These are phyloP conservation scores for Discostella pseudostelligera DNA, from an alignment of 108 stramenopile species.

Conservation along the genomic window DNA sequence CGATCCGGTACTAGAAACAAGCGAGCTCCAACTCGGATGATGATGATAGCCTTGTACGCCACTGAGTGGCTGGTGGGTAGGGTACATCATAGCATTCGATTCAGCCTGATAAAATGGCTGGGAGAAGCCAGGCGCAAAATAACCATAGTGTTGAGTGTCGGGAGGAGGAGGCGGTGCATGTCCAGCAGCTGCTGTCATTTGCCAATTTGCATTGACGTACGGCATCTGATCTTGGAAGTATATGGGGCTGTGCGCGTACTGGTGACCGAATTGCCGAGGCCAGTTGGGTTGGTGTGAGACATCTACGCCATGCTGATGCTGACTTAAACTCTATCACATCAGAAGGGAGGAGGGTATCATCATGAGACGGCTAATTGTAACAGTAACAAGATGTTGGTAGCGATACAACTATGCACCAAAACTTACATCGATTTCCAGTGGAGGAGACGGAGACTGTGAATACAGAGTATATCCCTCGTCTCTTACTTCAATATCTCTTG, in stretches of 20 bases:
- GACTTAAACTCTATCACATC: too few relatives aligned
- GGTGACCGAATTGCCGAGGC: not conserved
- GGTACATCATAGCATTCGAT: not conserved
- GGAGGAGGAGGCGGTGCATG: not conserved
- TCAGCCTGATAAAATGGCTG: not conserved
- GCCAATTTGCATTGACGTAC: not conserved
- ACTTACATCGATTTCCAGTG: too few relatives aligned
- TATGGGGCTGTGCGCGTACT: slow-evolving; percentile 2
- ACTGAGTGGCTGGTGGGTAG: not conserved
- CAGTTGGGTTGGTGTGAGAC: not conserved
- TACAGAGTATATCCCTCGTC: too few relatives aligned
- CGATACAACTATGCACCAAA: too few relatives aligned
- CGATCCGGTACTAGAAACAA: not conserved
- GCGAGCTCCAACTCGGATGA: not conserved
- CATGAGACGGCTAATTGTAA: too few relatives aligned
- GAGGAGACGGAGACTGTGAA: too few relatives aligned
- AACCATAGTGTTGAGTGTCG: slow-evolving; percentile 1
- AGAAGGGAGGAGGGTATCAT: too few relatives aligned
- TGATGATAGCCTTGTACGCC: not conserved
- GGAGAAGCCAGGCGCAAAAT: not conserved
- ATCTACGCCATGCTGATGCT: not conserved
- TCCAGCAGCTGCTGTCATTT: not conserved
- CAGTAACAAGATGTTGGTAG: too few relatives aligned
- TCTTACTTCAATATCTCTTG: too few relatives aligned
- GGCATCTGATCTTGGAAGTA: not conserved